These are phyloP conservation scores for Penicillium sclerotigenum DNA, from an alignment of 2,329 filamentous ascomycete species.

Conservation along the genomic window DNA sequence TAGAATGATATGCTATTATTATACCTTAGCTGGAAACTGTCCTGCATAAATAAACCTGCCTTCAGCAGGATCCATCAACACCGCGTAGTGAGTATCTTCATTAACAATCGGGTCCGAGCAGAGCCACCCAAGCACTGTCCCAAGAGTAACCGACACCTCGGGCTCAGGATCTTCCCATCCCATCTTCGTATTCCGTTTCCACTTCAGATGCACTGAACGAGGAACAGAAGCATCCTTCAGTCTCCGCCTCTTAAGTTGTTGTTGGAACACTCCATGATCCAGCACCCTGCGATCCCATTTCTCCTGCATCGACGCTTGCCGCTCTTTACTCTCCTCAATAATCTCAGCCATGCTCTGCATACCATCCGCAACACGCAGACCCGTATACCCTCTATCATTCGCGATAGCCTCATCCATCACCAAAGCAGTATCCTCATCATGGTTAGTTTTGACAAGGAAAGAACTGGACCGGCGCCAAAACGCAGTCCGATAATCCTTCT, in stretches of 20 bases:
- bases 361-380: slow-evolving; percentile 17
- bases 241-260: background rate
- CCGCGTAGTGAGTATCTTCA: slow-evolving; percentile 57
- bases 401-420: slow-evolving; percentile 18
- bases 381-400: slow-evolving; percentile 17
- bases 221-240: slow-evolving; percentile 3
- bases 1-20: background rate
- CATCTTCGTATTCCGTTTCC: slow-evolving; percentile 6
- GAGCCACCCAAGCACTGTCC: slow-evolving; percentile 49
- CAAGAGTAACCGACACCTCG: slow-evolving; percentile 26
- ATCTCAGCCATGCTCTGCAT: slow-evolving; percentile 24
- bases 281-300: slow-evolving; percentile 37
- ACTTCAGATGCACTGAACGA: slow-evolving; percentile 10
- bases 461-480: slow-evolving; percentile 44
- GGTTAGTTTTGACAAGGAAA: slow-evolving; percentile 59
- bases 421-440: slow-evolving; percentile 41
- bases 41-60: slow-evolving; percentile 50
- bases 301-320: slow-evolving; percentile 36
- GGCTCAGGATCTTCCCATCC: slow-evolving; percentile 12
- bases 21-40: slow-evolving; percentile 15
- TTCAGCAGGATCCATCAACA: slow-evolving; percentile 54
- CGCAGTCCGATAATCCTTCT: slow-evolving; percentile 54
- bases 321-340: slow-evolving; percentile 35
- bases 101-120: slow-evolving; percentile 54
- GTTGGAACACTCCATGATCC: slow-evolving; percentile 10